phyloP scores from a whole-genome alignment of 257 asterid genomes.

The Hygrophila difformis region DNA sequence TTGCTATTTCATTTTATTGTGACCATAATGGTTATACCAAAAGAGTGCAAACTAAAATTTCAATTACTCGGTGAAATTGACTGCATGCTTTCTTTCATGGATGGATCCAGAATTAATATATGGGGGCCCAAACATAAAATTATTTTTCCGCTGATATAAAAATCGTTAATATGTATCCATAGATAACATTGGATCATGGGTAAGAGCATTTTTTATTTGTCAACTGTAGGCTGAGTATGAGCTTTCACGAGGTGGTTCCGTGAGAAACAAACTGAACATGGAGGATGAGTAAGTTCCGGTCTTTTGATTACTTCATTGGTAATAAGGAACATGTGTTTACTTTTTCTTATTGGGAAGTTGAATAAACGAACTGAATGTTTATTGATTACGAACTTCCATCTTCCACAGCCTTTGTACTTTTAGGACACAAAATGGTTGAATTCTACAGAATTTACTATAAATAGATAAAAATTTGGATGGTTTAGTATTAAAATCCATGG shows the following conservation, averaged over 20 bases:
- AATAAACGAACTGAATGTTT: background rate
- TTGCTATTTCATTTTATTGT: slow-evolving; percentile 3
- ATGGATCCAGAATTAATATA: background rate
- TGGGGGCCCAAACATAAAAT: no score
- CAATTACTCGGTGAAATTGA: no score
- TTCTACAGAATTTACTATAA: slow-evolving; percentile 5
- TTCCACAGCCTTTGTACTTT: slow-evolving; percentile 8
- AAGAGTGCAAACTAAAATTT: no score
- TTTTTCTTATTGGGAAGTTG: slow-evolving; percentile 8
- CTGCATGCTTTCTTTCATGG: background rate
- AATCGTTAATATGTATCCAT: no score
- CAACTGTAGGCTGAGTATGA: slow-evolving; percentile 63
- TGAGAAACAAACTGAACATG: slow-evolving; percentile 61
- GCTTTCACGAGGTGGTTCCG: slow-evolving; percentile 57
- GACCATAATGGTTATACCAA: no score
- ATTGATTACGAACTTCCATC: slow-evolving; percentile 7
- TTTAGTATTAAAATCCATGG: slow-evolving; percentile 3
- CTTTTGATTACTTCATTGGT: slow-evolving; percentile 6
- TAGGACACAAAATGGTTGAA: background rate
- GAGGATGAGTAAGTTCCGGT: slow-evolving; percentile 62
- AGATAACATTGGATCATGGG: no score
- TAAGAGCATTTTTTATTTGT: no score
- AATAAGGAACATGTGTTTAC: background rate
- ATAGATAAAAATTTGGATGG: slow-evolving; percentile 2
- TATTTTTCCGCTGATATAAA: no score